phyloP scores from a whole-genome alignment of 192 early-diverging fungal genomes.

The Mortierella claussenii region DNA sequence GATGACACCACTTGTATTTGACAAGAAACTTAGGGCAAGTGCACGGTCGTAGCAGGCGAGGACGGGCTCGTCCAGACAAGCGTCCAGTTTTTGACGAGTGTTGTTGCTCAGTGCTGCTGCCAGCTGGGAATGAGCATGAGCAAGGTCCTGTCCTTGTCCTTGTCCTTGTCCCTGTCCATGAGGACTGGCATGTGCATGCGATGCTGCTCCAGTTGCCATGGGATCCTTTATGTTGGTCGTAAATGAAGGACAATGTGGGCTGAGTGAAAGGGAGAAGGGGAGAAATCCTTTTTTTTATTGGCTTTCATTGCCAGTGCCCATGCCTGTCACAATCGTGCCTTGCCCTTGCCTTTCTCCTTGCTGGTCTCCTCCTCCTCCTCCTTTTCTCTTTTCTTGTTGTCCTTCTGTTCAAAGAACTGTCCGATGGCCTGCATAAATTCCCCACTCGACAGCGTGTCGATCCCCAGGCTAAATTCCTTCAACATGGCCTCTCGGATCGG shows the following conservation, averaged over 20 bases:
- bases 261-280: neutral
- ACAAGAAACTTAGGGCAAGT: no score
- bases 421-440: constrained; percentile 46
- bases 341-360: no score
- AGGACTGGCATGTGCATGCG: neutral
- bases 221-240: neutral
- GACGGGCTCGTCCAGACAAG: constrained; percentile 11
- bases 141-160: constrained; percentile 2
- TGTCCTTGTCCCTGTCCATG: neutral
- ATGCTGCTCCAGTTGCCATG: constrained; percentile 17
- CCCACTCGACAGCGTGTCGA: constrained; percentile 48
- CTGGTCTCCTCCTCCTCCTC: no score
- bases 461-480: constrained; percentile 52
- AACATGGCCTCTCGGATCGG: constrained; percentile 54
- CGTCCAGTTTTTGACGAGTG: neutral
- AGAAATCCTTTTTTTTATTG: neutral
- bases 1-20: no score
- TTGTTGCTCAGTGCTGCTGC: neutral
- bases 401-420: constrained; percentile 28
- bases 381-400: constrained; percentile 15
- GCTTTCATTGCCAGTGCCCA: no score
- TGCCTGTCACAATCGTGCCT: no score
- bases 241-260: neutral
- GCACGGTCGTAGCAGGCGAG: constrained; percentile 3
- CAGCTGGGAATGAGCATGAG: constrained; percentile 4